Conservation (phyloP, 2,329 filamentous ascomycete genomes). For the Fusarium ambrosium region DNA sequence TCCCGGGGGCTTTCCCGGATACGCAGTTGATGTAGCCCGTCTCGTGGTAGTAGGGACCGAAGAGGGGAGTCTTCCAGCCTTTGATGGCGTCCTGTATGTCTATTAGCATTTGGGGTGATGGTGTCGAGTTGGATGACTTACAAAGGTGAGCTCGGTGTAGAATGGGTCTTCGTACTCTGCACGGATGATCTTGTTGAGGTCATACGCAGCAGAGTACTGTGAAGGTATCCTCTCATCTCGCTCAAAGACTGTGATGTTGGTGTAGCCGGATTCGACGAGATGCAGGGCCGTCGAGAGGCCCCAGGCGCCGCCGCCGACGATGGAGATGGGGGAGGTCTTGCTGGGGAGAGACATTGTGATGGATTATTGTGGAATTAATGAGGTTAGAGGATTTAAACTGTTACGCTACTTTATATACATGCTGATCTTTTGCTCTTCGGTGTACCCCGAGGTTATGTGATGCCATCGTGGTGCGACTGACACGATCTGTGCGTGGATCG, state of each 20-base stretch:
- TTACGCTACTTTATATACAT: not conserved
- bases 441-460: not conserved
- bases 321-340: constrained; percentile 13
- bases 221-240: constrained; percentile 18
- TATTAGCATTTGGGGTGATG: not conserved
- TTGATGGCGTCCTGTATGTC: constrained; percentile 12
- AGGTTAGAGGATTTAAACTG: not conserved
- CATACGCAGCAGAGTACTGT: constrained; percentile 18
- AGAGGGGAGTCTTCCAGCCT: constrained; percentile 24
- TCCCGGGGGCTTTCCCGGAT: constrained; percentile 17
- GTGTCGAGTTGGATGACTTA: not conserved
- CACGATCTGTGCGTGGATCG: not conserved
- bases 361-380: not conserved
- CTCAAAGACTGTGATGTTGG: constrained; percentile 25
- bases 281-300: constrained; percentile 23
- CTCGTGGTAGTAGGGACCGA: constrained; percentile 23
- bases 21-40: constrained; percentile 22
- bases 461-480: not conserved
- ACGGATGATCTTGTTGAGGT: constrained; percentile 28
- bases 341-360: not conserved
- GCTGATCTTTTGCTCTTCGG: not conserved
- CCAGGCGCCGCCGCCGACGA: constrained; percentile 22
- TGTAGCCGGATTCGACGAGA: constrained; percentile 11
- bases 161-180: constrained; percentile 28
- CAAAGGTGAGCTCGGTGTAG: constrained; percentile 18